Conservation (phyloP, 2,329 filamentous ascomycete genomes). For the Canariomyces notabilis region DNA sequence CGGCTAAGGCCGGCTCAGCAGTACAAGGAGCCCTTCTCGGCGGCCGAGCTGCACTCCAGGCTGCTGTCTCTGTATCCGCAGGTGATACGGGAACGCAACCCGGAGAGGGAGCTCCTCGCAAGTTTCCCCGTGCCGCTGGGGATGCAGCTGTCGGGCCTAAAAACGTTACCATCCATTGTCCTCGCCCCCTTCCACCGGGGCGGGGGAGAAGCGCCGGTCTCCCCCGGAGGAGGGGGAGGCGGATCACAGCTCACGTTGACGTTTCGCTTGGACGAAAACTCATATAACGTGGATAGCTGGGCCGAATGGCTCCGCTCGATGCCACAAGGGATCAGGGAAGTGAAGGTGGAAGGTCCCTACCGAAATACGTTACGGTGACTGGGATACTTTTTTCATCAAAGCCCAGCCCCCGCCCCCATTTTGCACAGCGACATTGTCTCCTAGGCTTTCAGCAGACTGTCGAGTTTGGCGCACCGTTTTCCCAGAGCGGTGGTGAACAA, state of each 20-base stretch:
- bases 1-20: constrained; percentile 42
- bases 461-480: background rate
- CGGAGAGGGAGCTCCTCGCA: constrained; percentile 43
- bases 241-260: constrained; percentile 46
- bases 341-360: constrained; percentile 50
- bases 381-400: background rate
- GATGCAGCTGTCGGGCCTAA: constrained; percentile 50
- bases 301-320: constrained; percentile 55
- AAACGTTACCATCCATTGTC: constrained; percentile 51
- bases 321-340: constrained; percentile 51
- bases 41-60: constrained; percentile 49
- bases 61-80: constrained; percentile 49
- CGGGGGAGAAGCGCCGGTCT: constrained; percentile 32
- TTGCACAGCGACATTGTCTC: background rate
- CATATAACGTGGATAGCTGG: constrained; percentile 49
- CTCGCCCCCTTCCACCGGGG: constrained; percentile 49
- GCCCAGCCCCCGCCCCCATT: no score
- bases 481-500: background rate
- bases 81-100: constrained; percentile 45
- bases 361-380: constrained; percentile 36
- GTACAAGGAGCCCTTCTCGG: constrained; percentile 41
- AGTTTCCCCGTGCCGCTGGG: constrained; percentile 51
- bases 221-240: constrained; percentile 38
- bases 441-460: background rate
- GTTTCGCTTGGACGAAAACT: constrained; percentile 47